Conservation (phyloP, 306 rosid genomes). For the Vachellia collinsii region DNA sequence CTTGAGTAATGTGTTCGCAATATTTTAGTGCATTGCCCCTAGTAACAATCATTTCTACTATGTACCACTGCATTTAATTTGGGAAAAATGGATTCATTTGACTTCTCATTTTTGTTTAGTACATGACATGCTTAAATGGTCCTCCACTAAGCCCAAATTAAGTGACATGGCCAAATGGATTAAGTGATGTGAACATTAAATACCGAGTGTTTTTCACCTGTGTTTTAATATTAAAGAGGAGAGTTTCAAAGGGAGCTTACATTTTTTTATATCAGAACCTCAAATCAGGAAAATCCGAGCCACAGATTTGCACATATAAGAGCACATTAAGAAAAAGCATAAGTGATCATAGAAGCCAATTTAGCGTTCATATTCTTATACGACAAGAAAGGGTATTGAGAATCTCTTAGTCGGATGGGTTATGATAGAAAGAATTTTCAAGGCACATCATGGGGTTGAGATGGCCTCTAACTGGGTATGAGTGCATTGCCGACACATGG, state of each 20-base stretch:
- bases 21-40: not conserved
- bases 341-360: slow-evolving; percentile 29
- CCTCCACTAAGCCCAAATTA: not conserved
- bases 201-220: slow-evolving; percentile 15
- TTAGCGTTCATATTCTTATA: not conserved
- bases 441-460: slow-evolving; percentile 21
- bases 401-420: not conserved
- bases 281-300: slow-evolving; percentile 41
- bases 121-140: not conserved
- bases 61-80: slow-evolving; percentile 7
- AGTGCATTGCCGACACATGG: slow-evolving; percentile 3
- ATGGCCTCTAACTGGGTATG: not conserved
- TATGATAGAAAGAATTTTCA: slow-evolving; percentile 29
- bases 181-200: not conserved
- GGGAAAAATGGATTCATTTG: slow-evolving; percentile 13
- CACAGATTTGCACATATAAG: slow-evolving; percentile 39
- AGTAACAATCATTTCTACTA: not conserved
- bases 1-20: not conserved
- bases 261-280: slow-evolving; percentile 53
- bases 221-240: slow-evolving; percentile 44
- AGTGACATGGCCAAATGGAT: not conserved
- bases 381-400: not conserved
- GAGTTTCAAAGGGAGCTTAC: slow-evolving; percentile 50
- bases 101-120: not conserved
- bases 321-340: not conserved